Conservation (phyloP, 2,329 filamentous ascomycete genomes). For the Emergomyces orientalis region DNA sequence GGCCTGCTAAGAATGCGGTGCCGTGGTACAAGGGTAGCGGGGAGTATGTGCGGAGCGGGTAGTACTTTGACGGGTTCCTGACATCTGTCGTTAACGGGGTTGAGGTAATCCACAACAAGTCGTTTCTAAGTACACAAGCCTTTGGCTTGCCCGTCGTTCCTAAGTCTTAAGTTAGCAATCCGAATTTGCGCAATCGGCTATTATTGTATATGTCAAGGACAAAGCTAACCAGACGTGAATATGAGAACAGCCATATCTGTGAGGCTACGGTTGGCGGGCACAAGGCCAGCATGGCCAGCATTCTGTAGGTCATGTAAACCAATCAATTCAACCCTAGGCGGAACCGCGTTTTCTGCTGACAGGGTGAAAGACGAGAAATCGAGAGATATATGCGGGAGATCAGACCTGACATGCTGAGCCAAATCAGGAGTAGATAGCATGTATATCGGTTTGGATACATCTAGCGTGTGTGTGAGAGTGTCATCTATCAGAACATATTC, state of each 20-base stretch:
- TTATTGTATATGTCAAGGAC: neutral
- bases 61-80: slow-evolving; percentile 34
- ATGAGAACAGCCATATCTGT: slow-evolving; percentile 1
- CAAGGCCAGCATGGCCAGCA: neutral
- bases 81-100: slow-evolving; percentile 30
- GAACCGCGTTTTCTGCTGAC: neutral
- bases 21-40: slow-evolving; percentile 43
- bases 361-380: slow-evolving; percentile 31
- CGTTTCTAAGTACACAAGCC: slow-evolving; percentile 20
- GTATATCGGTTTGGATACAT: slow-evolving; percentile 32
- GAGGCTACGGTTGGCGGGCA: slow-evolving; percentile 1
- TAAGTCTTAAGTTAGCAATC: neutral
- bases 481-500: slow-evolving; percentile 24
- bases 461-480: slow-evolving; percentile 39
- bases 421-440: slow-evolving; percentile 41
- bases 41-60: slow-evolving; percentile 39
- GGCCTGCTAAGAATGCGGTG: slow-evolving; percentile 39
- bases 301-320: neutral
- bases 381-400: slow-evolving; percentile 31
- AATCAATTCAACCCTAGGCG: neutral
- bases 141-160: slow-evolving; percentile 20
- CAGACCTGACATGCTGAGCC: slow-evolving; percentile 25
- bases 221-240: neutral
- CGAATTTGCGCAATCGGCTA: neutral
- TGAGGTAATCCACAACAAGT: slow-evolving; percentile 30